Evolutionary conservation across 352 stramenopile species (phyloP).

Genomic region (Globisporangium radiosum): DNA sequence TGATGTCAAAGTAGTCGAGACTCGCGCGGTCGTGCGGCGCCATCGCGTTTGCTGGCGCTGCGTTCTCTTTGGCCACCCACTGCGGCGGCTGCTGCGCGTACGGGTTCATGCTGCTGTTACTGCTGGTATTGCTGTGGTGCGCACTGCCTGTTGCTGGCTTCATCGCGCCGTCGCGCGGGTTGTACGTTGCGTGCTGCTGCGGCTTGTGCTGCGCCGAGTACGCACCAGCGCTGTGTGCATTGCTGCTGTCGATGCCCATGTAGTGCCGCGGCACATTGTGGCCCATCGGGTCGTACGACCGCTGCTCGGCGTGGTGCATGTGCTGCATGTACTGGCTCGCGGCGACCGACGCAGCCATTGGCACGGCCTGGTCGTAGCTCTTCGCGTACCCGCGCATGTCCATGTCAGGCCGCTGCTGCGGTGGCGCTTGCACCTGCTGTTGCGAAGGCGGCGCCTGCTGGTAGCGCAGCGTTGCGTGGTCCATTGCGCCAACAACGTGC

Average conservation of each 20-base stretch:
- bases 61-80: conserved; percentile 50
- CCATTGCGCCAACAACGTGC: conserved; percentile 11
- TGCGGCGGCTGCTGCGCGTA: conserved; percentile 52
- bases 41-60: conserved; percentile 10
- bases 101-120: conserved; percentile 14
- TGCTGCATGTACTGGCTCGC: conserved; percentile 62
- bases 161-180: conserved; percentile 24
- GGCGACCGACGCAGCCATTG: conserved; percentile 7
- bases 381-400: conserved; percentile 65
- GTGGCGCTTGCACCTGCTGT: background rate
- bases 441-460: conserved; percentile 9
- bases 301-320: conserved; percentile 70
- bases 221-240: background rate
- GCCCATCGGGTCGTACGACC: conserved; percentile 66
- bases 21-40: conserved; percentile 24
- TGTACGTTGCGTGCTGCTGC: conserved; percentile 12
- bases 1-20: conserved; percentile 73
- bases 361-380: conserved; percentile 34
- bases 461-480: conserved; percentile 44
- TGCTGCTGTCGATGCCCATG: conserved; percentile 35
- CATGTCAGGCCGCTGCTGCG: conserved; percentile 36
- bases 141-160: conserved; percentile 13
- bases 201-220: conserved; percentile 27
- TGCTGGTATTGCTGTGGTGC: conserved; percentile 7
- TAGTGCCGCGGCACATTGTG: conserved; percentile 48